Evolutionary conservation across 2,329 filamentous ascomycete species (phyloP).

Genomic region (Emydomyces testavorans): DNA sequence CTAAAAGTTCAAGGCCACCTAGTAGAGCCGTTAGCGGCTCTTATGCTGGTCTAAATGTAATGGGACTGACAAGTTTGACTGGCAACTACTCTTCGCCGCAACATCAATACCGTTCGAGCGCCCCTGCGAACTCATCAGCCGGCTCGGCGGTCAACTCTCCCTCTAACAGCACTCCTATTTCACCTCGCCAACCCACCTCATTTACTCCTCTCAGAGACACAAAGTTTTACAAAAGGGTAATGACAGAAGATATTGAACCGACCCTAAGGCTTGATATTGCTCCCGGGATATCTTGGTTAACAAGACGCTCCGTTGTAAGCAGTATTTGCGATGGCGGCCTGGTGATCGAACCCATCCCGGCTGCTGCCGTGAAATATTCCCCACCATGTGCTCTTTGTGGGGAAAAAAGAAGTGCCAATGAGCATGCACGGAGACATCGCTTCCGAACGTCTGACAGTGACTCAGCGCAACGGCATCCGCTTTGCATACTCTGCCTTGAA

Average conservation of each 20-base stretch:
- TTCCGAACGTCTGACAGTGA: conserved; percentile 83
- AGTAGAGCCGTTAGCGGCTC: conserved; percentile 63
- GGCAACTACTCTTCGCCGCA: conserved; percentile 29
- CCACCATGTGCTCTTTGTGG: conserved; percentile 77
- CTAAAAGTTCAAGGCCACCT: conserved; percentile 48
- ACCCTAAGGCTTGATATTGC: conserved; percentile 81
- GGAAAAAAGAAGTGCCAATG: conserved; percentile 59
- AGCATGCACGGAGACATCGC: conserved; percentile 67
- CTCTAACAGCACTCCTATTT: conserved; percentile 27
- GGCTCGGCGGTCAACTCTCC: conserved; percentile 40
- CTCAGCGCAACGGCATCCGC: conserved; percentile 73
- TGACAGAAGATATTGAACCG: conserved; percentile 88
- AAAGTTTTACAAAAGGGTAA: conserved; percentile 81
- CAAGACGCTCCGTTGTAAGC: conserved; percentile 68
- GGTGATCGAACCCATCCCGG: conserved; percentile 76
- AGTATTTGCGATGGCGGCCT: conserved; percentile 76
- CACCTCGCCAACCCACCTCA: conserved; percentile 34
- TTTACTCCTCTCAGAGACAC: conserved; percentile 64
- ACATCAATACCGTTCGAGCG: conserved; percentile 38
- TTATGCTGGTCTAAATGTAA: conserved; percentile 52
- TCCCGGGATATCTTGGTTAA: conserved; percentile 86
- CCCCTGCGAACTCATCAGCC: conserved; percentile 49
- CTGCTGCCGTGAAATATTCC: conserved; percentile 42
- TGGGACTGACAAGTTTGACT: conserved; percentile 40
- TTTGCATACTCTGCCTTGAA: conserved; percentile 78